Percentiles rank a stretch among this genome's conserved stretches.
phyloP scores from a whole-genome alignment of 164 flowering plant genomes.

The Piper longum region DNA sequence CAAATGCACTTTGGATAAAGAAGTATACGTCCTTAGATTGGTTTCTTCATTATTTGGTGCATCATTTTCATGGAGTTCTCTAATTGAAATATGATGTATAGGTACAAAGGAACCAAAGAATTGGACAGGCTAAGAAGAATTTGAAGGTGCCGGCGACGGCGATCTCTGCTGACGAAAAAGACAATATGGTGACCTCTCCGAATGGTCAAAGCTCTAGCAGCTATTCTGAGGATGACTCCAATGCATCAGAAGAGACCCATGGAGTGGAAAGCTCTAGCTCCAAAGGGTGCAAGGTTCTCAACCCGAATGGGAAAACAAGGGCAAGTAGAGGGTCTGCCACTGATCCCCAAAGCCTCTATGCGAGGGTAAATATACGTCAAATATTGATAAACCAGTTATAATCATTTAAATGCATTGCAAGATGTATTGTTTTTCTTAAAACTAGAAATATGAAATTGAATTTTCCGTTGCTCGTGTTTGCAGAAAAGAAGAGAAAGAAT shows the following conservation, averaged over 20 bases:
- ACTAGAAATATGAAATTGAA: too few relatives aligned
- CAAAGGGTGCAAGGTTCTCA: slow-evolving; percentile 11
- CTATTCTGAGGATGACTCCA: slow-evolving; percentile 52
- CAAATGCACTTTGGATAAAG: too few relatives aligned
- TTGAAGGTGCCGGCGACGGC: slow-evolving; percentile 7
- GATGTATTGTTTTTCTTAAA: too few relatives aligned
- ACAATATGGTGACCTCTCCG: slow-evolving; percentile 6
- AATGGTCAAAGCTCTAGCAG: slow-evolving; percentile 32
- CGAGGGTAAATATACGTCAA: slow-evolving; percentile 46
- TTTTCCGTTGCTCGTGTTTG: slow-evolving; percentile 4
- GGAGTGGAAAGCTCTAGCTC: slow-evolving; percentile 1
- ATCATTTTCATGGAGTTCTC: neutral
- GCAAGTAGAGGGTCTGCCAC: slow-evolving; percentile 72
- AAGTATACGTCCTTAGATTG: too few relatives aligned
- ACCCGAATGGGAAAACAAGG: slow-evolving; percentile 42
- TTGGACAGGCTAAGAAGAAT: slow-evolving; percentile 25
- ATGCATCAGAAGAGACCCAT: slow-evolving; percentile 35
- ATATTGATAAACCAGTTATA: too few relatives aligned
- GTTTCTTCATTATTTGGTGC: too few relatives aligned
- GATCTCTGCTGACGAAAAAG: slow-evolving; percentile 10
- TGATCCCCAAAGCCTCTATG: slow-evolving; percentile 97
- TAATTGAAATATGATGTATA: slow-evolving; percentile 10
- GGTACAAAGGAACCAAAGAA: slow-evolving; percentile 19
- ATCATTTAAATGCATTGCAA: too few relatives aligned
- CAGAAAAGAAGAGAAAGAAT: slow-evolving; percentile 92